Conservation (phyloP, 164 flowering plant genomes). For the Amborella trichopoda region DNA sequence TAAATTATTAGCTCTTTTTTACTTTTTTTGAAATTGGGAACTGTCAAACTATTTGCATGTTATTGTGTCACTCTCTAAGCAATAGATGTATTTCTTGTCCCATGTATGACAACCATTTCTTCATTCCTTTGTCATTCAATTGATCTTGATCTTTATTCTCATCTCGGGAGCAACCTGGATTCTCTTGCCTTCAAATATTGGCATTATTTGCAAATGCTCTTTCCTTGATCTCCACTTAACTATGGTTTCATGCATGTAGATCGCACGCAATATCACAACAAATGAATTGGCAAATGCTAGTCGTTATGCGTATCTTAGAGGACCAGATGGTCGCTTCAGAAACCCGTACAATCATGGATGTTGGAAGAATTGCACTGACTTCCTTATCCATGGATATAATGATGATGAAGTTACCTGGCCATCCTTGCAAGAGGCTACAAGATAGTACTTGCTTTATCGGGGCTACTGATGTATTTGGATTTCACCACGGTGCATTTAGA, state of each 20-base stretch:
- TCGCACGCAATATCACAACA: slow-evolving; percentile 90
- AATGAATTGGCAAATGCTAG: slow-evolving; percentile 73
- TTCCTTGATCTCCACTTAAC: too few relatives aligned
- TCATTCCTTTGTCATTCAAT: too few relatives aligned
- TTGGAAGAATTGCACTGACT: slow-evolving; percentile 81
- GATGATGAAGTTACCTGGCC: slow-evolving; percentile 77
- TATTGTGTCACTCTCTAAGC: neutral
- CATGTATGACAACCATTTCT: too few relatives aligned
- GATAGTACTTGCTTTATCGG: too few relatives aligned
- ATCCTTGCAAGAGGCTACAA: slow-evolving; percentile 39
- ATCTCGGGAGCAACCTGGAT: neutral
- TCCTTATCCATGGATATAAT: slow-evolving; percentile 63
- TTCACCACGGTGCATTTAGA: too few relatives aligned
- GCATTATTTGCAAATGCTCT: neutral
- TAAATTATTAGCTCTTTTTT: neutral
- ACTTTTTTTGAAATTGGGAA: neutral
- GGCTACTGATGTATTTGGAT: too few relatives aligned
- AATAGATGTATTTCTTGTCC: too few relatives aligned
- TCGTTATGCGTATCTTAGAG: slow-evolving; percentile 79
- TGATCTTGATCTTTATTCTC: too few relatives aligned
- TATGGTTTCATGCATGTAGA: slow-evolving; percentile 35
- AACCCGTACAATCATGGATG: slow-evolving; percentile 93
- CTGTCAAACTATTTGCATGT: neutral
- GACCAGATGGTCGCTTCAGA: slow-evolving; percentile 76
- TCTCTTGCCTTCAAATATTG: neutral